These are phyloP conservation scores for Beauveria sp. DNA, from an alignment of 2,329 filamentous ascomycete species.

Conservation along the genomic window DNA sequence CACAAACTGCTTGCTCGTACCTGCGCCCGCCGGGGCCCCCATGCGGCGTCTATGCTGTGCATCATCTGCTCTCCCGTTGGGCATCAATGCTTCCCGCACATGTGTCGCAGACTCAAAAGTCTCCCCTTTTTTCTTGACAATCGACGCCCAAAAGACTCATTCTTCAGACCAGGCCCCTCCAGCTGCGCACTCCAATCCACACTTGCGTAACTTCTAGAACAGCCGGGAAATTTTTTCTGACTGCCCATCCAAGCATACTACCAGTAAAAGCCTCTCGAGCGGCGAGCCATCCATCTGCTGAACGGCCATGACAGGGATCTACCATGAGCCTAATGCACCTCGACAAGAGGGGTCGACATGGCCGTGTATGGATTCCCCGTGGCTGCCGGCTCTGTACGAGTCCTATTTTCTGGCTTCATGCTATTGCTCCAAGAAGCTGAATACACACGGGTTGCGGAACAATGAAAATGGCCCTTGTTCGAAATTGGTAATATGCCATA, in stretches of 20 bases:
- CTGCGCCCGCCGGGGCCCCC: conserved; percentile 2
- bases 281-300: not conserved
- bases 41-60: conserved; percentile 5
- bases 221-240: conserved; percentile 5
- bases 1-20: not conserved
- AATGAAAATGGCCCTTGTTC: not conserved
- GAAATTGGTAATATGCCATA: not conserved
- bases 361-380: not conserved
- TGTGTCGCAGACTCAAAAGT: not conserved
- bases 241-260: too few relatives aligned
- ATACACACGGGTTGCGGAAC: not conserved
- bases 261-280: too few relatives aligned
- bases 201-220: conserved; percentile 5
- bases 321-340: conserved; percentile 9
- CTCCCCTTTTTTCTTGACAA: not conserved
- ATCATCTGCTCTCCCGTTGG: conserved; percentile 7
- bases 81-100: conserved; percentile 8
- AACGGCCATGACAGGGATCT: conserved; percentile 2
- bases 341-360: not conserved
- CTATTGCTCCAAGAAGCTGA: not conserved
- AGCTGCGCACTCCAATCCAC: not conserved
- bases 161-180: not conserved
- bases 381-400: not conserved
- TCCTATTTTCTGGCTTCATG: not conserved
- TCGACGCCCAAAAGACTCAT: conserved; percentile 2